Conservation (phyloP, 164 flowering plant genomes). For the Paratinospora sagittata region DNA sequence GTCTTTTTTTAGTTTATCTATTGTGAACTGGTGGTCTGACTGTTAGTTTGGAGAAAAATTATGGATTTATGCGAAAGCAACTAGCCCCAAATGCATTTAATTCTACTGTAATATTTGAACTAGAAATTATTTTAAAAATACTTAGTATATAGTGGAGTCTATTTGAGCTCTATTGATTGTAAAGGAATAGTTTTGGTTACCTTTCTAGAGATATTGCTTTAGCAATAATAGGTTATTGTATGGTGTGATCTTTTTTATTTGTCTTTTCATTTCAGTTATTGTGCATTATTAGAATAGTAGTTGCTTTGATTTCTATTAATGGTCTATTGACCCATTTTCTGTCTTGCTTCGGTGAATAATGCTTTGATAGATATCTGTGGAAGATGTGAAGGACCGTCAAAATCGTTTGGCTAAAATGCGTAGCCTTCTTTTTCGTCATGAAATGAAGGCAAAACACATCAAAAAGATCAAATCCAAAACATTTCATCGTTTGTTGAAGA, state of each 20-base stretch:
- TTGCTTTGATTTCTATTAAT: too few species aligned
- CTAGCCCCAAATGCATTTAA: background rate
- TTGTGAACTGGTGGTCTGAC: background rate
- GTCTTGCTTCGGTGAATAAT: background rate
- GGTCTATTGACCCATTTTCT: background rate
- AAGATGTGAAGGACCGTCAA: slow-evolving; percentile 62
- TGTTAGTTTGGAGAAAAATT: background rate
- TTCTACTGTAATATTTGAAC: too few species aligned
- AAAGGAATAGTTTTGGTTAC: background rate
- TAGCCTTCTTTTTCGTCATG: slow-evolving; percentile 82
- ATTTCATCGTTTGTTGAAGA: slow-evolving; percentile 66
- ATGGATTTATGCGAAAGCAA: background rate
- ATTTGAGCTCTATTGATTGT: background rate
- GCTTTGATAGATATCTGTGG: slow-evolving; percentile 48
- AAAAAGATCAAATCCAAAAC: slow-evolving; percentile 89
- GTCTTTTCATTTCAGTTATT: background rate
- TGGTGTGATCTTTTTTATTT: background rate
- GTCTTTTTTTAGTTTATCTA: background rate
- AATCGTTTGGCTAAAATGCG: slow-evolving; percentile 84
- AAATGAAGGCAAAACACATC: slow-evolving; percentile 65
- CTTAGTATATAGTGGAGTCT: too few species aligned
- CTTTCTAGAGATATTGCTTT: background rate
- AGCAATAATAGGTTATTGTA: background rate
- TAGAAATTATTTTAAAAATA: too few species aligned
- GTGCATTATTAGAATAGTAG: too few species aligned